Percentiles rank a stretch among this genome's conserved stretches.
Evolutionary conservation across 1,139 yeast genomes (phyloP).

Genomic region (Protomyces pachydermus): DNA sequence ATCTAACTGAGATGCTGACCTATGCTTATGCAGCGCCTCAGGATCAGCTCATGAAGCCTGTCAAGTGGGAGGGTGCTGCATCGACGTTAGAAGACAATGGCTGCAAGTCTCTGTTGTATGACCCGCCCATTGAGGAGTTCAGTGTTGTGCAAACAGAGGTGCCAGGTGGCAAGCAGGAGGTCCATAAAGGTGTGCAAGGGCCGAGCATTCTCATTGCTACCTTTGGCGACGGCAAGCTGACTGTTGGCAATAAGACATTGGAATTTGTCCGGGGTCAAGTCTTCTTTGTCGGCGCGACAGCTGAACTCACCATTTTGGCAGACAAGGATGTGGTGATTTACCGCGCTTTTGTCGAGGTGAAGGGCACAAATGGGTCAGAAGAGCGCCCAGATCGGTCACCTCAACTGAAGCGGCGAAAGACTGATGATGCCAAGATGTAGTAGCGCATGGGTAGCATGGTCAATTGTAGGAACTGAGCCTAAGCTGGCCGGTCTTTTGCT

Average conservation of each 20-base stretch:
- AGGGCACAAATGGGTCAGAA: background rate
- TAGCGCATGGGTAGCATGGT: background rate
- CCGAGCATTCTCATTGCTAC: slow-evolving; percentile 86
- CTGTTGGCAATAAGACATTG: slow-evolving; percentile 39
- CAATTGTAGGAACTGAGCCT: too few species aligned
- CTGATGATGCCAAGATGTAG: slow-evolving; percentile 1
- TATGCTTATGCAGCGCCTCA: slow-evolving; percentile 83
- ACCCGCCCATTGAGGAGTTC: slow-evolving; percentile 96
- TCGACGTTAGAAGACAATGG: slow-evolving; percentile 32
- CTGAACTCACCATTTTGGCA: slow-evolving; percentile 3
- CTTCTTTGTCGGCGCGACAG: slow-evolving; percentile 23
- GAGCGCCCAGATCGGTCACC: background rate
- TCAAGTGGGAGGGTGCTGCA: slow-evolving; percentile 56
- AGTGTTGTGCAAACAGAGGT: slow-evolving; percentile 70
- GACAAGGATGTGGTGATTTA: slow-evolving; percentile 16
- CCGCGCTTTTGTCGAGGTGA: slow-evolving; percentile 19
- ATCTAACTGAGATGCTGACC: slow-evolving; percentile 85
- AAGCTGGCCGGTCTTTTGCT: too few species aligned
- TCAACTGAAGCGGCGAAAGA: background rate
- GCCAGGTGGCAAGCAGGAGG: slow-evolving; percentile 46
- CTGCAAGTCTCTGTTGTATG: slow-evolving; percentile 56
- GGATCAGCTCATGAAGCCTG: slow-evolving; percentile 82
- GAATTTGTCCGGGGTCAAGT: slow-evolving; percentile 32
- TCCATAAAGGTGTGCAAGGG: slow-evolving; percentile 62
- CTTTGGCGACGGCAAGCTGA: slow-evolving; percentile 65